Conservation (phyloP, 768 basidiomycete genomes). For the Sarcodon aspratus region DNA sequence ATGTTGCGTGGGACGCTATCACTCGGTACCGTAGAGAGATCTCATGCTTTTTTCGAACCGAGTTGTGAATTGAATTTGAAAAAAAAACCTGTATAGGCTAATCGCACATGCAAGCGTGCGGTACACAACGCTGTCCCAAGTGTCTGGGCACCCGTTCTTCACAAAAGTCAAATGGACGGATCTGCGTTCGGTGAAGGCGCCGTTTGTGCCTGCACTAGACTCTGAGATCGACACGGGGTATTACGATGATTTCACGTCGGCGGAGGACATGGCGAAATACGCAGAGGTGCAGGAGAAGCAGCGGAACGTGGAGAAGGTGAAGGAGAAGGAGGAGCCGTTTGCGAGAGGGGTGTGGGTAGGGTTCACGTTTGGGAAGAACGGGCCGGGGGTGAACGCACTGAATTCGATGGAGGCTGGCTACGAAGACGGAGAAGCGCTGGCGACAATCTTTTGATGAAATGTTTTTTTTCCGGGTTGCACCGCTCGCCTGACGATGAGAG, state of each 20-base stretch:
- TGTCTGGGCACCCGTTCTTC: constrained; percentile 81
- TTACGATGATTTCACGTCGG: constrained; percentile 82
- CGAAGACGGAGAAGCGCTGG: constrained; percentile 6
- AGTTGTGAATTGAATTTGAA: not conserved
- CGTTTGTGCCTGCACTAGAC: constrained; percentile 91
- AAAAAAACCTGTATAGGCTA: constrained; percentile 33
- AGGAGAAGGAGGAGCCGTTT: constrained; percentile 72
- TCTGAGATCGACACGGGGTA: constrained; percentile 93
- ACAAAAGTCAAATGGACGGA: constrained; percentile 62
- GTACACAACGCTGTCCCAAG: constrained; percentile 59
- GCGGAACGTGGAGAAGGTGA: constrained; percentile 81
- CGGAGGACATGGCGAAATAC: constrained; percentile 97
- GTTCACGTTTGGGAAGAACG: constrained; percentile 85
- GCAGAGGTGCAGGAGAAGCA: constrained; percentile 98
- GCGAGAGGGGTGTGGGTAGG: constrained; percentile 82
- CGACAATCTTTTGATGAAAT: not conserved
- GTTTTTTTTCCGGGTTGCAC: no score
- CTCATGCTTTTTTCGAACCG: not conserved
- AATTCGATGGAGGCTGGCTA: constrained; percentile 18
- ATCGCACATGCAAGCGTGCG: constrained; percentile 83
- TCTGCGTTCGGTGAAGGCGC: constrained; percentile 66
- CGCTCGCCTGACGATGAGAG: no score
- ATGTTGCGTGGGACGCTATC: constrained; percentile 90
- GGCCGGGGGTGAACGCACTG: constrained; percentile 38
- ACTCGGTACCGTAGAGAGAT: constrained; percentile 45